These are phyloP conservation scores for Glarea lozoyensis DNA, from an alignment of 495 filamentous ascomycete species.

Conservation along the genomic window DNA sequence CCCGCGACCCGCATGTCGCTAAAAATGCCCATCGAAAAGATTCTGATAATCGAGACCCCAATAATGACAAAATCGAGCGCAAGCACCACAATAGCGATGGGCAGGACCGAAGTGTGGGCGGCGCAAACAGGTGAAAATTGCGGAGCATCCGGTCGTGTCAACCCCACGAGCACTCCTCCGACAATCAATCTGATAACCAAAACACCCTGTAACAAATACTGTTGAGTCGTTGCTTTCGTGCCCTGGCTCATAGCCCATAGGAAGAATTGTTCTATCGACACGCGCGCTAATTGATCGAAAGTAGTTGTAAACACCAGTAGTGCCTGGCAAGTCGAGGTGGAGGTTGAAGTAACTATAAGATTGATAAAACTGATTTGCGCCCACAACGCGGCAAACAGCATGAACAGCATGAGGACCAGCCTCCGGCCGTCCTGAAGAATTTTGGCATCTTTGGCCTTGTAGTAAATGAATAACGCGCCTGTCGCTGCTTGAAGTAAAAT, in stretches of 20 bases:
- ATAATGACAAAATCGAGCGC: conserved; percentile 37
- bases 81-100: conserved; percentile 33
- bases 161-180: conserved; percentile 39
- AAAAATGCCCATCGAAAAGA: conserved; percentile 25
- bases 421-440: conserved; percentile 49
- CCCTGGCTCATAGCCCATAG: conserved; percentile 30
- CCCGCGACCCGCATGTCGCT: conserved; percentile 8
- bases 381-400: conserved; percentile 41
- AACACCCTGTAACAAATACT: conserved; percentile 28
- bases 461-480: conserved; percentile 39
- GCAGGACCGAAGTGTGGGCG: conserved; percentile 33
- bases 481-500: conserved; percentile 43
- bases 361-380: conserved; percentile 39
- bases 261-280: conserved; percentile 42
- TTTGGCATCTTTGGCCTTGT: conserved; percentile 37
- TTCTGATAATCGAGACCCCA: conserved; percentile 26
- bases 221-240: conserved; percentile 16
- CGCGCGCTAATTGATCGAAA: conserved; percentile 43
- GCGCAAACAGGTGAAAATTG: conserved; percentile 42
- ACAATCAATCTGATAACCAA: conserved; percentile 35
- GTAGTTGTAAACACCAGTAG: conserved; percentile 37
- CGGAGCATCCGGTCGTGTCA: conserved; percentile 37
- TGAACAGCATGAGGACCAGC: conserved; percentile 51
- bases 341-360: conserved; percentile 32
- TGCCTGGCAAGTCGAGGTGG: conserved; percentile 36